A percentile compares a stretch with the other conserved stretches of the same genome.
phyloP scores from a whole-genome alignment of 345 rosid species.

The Rhizophora mangle region DNA sequence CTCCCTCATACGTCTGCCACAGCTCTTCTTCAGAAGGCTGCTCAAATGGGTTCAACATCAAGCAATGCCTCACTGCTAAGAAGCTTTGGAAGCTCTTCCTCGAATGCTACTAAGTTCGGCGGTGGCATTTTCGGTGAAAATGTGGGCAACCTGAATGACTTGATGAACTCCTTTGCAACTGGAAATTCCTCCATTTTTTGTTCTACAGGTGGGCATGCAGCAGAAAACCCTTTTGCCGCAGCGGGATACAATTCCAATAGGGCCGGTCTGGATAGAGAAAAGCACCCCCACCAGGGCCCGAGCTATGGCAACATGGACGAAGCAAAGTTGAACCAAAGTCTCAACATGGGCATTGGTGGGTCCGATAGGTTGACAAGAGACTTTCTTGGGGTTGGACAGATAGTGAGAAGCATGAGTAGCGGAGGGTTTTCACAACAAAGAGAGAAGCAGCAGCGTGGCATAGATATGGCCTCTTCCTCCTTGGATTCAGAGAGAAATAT shows the following conservation, averaged over 20 bases:
- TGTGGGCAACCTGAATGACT: constrained; percentile 53
- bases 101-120: constrained; percentile 29
- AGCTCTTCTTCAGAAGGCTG: constrained; percentile 78
- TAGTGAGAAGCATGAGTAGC: constrained; percentile 36
- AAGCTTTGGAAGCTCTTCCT: constrained; percentile 46
- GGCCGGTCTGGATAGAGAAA: constrained; percentile 3
- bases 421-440: constrained; percentile 24
- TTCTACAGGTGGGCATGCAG: constrained; percentile 17
- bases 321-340: constrained; percentile 25
- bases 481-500: constrained; percentile 30
- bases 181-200: constrained; percentile 43
- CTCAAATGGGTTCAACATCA: constrained; percentile 70
- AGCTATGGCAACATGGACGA: constrained; percentile 21
- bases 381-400: constrained; percentile 76
- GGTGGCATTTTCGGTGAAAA: constrained; percentile 46
- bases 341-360: constrained; percentile 36
- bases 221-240: constrained; percentile 13
- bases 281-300: constrained; percentile 5
- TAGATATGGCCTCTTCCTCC: constrained; percentile 12
- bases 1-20: constrained; percentile 70
- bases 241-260: constrained; percentile 14
- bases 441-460: constrained; percentile 20
- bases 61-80: constrained; percentile 51
- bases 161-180: constrained; percentile 51
- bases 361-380: constrained; percentile 68